Evolutionary conservation across 2,329 filamentous ascomycete genomes (phyloP).

Genomic region (Penicillium sp.): DNA sequence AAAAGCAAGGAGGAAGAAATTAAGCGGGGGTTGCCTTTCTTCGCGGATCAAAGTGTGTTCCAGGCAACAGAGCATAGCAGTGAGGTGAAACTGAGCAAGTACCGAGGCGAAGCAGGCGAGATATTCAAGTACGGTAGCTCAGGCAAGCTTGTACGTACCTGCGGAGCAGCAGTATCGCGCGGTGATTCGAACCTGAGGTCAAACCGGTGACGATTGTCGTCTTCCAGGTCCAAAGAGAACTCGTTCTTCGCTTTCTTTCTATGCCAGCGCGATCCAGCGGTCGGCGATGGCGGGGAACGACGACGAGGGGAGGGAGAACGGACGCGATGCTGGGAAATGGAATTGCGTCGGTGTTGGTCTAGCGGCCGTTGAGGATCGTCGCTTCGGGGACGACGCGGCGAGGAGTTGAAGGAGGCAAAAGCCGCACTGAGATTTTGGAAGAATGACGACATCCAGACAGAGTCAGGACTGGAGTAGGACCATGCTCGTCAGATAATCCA

Average conservation of each 20-base stretch:
- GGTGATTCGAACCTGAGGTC: not conserved
- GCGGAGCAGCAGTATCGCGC: slow-evolving; percentile 5
- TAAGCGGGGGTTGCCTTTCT: not conserved
- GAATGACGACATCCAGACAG: slow-evolving; percentile 20
- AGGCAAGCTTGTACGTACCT: slow-evolving; percentile 10
- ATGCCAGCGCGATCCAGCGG: not conserved
- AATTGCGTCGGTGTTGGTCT: slow-evolving; percentile 7
- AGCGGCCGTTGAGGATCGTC: slow-evolving; percentile 18
- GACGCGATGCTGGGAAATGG: not conserved
- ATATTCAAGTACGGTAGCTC: not conserved
- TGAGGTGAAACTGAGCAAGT: not conserved
- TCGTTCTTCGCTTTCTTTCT: not conserved
- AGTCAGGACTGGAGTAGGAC: slow-evolving; percentile 11
- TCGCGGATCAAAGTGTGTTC: not conserved
- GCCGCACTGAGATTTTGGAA: slow-evolving; percentile 19
- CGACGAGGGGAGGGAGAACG: slow-evolving; percentile 9
- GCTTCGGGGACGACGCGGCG: slow-evolving; percentile 21
- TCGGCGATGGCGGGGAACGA: slow-evolving; percentile 6
- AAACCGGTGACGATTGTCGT: not conserved
- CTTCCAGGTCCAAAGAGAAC: not conserved
- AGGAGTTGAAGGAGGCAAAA: slow-evolving; percentile 16
- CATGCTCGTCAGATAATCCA: slow-evolving; percentile 14
- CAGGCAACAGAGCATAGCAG: not conserved
- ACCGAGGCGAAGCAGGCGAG: not conserved
- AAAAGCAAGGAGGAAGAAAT: not conserved